These are phyloP conservation scores for Mycena pura DNA, from an alignment of 768 basidiomycete genomes.

Conservation along the genomic window DNA sequence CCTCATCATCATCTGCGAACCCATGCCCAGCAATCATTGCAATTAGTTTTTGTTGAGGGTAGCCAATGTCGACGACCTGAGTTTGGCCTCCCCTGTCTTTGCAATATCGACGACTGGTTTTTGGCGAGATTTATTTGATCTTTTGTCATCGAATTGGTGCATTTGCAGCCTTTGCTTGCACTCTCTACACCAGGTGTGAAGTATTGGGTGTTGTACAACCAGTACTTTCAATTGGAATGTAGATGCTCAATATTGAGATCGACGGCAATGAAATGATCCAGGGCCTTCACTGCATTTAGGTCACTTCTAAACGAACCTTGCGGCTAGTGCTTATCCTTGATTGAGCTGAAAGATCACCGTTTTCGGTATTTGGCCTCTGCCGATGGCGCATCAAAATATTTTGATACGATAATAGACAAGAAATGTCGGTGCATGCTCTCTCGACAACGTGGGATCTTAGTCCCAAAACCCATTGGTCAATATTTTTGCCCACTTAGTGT, in stretches of 20 bases:
- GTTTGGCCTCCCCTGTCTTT: not conserved
- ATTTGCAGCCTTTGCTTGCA: not conserved
- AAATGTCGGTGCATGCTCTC: no score
- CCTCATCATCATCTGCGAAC: not conserved
- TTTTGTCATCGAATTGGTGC: not conserved
- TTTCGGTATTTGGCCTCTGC: no score
- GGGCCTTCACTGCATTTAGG: not conserved
- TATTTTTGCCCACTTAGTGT: no score
- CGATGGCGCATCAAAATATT: no score
- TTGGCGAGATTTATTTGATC: not conserved
- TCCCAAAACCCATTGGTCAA: no score
- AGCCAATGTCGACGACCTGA: not conserved
- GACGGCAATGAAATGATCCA: not conserved
- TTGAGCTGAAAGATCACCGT: no score
- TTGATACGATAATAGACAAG: no score
- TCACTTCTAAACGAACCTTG: no score
- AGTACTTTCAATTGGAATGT: not conserved
- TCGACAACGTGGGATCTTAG: no score
- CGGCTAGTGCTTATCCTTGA: no score
- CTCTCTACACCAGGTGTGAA: not conserved
- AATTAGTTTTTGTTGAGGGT: not conserved
- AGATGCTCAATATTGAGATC: not conserved
- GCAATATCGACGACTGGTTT: not conserved
- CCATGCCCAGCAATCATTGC: not conserved
- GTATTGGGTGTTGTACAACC: not conserved